Conservation (phyloP, 2,329 filamentous ascomycete species). For the Fusarium lyarnte region DNA sequence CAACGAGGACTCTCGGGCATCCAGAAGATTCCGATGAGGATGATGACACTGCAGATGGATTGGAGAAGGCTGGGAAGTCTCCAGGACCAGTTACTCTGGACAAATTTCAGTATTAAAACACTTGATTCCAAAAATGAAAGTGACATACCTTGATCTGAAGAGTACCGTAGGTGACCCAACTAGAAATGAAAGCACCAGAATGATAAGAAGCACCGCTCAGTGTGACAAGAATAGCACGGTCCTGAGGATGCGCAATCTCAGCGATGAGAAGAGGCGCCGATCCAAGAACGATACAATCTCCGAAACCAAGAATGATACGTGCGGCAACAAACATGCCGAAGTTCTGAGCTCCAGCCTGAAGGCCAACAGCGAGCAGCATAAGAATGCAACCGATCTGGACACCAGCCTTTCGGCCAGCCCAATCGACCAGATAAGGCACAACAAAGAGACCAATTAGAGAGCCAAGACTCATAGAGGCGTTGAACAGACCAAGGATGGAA, state of each 20-base stretch:
- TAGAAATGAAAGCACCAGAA: conserved; percentile 15
- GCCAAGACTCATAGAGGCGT: conserved; percentile 25
- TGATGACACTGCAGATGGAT: conserved; percentile 25
- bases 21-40: conserved; percentile 11
- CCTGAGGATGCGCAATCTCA: conserved; percentile 4
- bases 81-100: conserved; percentile 9
- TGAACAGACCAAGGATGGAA: conserved; percentile 17
- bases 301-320: conserved; percentile 16
- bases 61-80: conserved; percentile 5
- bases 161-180: conserved; percentile 14
- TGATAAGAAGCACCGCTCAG: conserved; percentile 8
- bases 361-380: conserved; percentile 10
- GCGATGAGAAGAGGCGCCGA: conserved; percentile 14
- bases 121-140: accelerated
- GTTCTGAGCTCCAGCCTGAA: conserved; percentile 19
- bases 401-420: conserved; percentile 16
- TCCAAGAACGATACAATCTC: conserved; percentile 2
- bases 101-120: not conserved
- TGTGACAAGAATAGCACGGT: conserved; percentile 14
- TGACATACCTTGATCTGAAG: conserved; percentile 5
- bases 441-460: conserved; percentile 24
- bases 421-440: conserved; percentile 24
- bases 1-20: conserved; percentile 37
- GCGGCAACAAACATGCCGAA: conserved; percentile 28
- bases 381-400: conserved; percentile 16